phyloP scores from a whole-genome alignment of 1,284 basidiomycete genomes.

The Cutaneotrichosporon sp. region DNA sequence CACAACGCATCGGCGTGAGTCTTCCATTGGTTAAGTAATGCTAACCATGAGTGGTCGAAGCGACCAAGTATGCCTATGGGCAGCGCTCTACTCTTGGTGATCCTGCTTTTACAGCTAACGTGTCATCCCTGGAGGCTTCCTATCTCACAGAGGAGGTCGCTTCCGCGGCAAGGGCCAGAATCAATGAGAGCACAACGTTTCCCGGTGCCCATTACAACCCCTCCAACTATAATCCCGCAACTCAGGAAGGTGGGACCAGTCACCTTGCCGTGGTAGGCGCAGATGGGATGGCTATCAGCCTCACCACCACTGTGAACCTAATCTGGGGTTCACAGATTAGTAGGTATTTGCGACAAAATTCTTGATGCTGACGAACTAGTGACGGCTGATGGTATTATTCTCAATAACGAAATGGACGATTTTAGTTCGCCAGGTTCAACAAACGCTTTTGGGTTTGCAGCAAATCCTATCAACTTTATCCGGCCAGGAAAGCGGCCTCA shows the following conservation, averaged over 20 bases:
- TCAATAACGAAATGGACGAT: slow-evolving; percentile 49
- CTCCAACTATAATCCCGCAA: slow-evolving; percentile 28
- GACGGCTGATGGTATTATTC: slow-evolving; percentile 31
- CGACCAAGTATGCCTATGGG: slow-evolving; percentile 51
- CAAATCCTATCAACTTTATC: slow-evolving; percentile 47
- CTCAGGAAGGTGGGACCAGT: slow-evolving; percentile 45
- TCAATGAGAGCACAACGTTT: slow-evolving; percentile 32
- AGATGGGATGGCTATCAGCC: slow-evolving; percentile 44
- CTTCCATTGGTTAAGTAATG: slow-evolving; percentile 25
- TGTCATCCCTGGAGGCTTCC: slow-evolving; percentile 39
- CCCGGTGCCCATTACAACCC: slow-evolving; percentile 44
- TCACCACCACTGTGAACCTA: slow-evolving; percentile 51
- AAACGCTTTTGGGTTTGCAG: slow-evolving; percentile 47
- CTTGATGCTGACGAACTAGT: slow-evolving; percentile 11
- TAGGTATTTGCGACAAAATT: slow-evolving; percentile 9
- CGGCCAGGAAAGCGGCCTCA: slow-evolving; percentile 47
- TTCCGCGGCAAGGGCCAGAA: slow-evolving; percentile 32
- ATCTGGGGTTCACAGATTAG: slow-evolving; percentile 44
- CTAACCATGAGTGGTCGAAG: slow-evolving; percentile 53
- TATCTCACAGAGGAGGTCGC: slow-evolving; percentile 37
- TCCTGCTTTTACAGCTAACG: slow-evolving; percentile 47
- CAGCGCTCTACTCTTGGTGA: slow-evolving; percentile 48
- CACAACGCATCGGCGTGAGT: slow-evolving; percentile 41
- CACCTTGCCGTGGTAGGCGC: slow-evolving; percentile 47
- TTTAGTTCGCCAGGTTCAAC: slow-evolving; percentile 37